These are phyloP conservation scores for Hyaloperonospora arabidopsidis DNA, from an alignment of 352 stramenopile species.

Conservation along the genomic window DNA sequence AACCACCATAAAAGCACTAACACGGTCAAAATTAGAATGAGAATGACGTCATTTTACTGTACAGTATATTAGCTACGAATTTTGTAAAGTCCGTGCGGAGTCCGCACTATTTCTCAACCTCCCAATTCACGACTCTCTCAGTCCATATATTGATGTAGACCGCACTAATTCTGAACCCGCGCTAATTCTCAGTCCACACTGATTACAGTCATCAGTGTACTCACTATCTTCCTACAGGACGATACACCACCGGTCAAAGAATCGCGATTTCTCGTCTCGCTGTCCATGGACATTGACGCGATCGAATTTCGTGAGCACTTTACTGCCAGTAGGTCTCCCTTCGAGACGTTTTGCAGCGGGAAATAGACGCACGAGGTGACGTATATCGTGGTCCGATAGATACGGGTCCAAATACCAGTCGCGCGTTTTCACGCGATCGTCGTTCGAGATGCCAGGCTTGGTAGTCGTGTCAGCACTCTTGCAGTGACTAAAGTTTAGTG, in stretches of 20 bases:
- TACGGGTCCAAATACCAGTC: conserved; percentile 65
- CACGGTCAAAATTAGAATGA: too few species aligned
- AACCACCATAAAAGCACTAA: too few species aligned
- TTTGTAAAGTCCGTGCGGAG: too few species aligned
- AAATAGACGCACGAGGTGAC: conserved; percentile 42
- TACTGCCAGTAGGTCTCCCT: conserved; percentile 39
- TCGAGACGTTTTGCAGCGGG: conserved; percentile 34
- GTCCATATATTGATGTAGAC: too few species aligned
- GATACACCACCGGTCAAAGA: conserved; percentile 68
- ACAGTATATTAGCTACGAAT: too few species aligned
- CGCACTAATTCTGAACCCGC: too few species aligned
- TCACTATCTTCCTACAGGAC: conserved; percentile 34
- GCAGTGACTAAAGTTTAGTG: conserved; percentile 56
- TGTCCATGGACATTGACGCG: conserved; percentile 51
- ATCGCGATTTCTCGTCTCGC: conserved; percentile 46
- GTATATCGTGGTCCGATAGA: conserved; percentile 62
- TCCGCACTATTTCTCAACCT: too few species aligned
- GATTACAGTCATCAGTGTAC: neutral
- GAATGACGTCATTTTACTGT: too few species aligned
- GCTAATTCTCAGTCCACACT: too few species aligned
- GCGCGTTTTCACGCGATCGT: conserved; percentile 27
- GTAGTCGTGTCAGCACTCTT: conserved; percentile 10
- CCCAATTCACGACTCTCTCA: too few species aligned
- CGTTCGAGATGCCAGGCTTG: neutral
- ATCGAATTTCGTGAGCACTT: conserved; percentile 34